A percentile compares a stretch with the other conserved stretches of the same genome.
These are phyloP conservation scores for Rubia occidens DNA, from an alignment of 305 asterid species.

Conservation along the genomic window DNA sequence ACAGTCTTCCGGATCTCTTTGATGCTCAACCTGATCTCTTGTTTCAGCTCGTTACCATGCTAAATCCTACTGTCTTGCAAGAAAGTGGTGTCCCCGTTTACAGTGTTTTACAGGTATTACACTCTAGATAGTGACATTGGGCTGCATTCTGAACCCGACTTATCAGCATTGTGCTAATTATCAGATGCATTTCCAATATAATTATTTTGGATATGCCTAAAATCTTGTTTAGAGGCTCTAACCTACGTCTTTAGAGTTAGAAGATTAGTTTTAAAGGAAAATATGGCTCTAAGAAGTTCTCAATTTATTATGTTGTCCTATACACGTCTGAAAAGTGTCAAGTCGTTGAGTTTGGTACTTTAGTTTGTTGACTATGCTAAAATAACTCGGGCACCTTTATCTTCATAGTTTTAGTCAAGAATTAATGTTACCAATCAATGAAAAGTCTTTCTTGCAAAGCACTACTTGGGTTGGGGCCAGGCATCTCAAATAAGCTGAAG, in stretches of 20 bases:
- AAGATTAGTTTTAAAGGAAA: neutral
- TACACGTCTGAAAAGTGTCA: neutral
- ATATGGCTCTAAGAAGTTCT: neutral
- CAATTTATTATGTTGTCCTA: too few relatives aligned
- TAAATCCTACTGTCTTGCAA: constrained; percentile 80
- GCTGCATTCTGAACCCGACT: neutral
- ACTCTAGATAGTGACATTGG: neutral
- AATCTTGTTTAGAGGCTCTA: neutral
- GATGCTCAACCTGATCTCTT: constrained; percentile 92
- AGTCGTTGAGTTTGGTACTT: neutral
- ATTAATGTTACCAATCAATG: neutral
- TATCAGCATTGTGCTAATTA: neutral
- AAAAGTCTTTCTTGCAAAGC: neutral
- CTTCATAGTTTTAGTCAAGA: neutral
- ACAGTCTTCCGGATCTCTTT: constrained; percentile 87
- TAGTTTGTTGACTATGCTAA: neutral
- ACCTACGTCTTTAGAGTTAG: constrained; percentile 3
- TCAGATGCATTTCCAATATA: neutral
- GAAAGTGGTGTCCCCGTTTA: constrained; percentile 89
- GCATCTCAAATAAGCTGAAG: constrained; percentile 2
- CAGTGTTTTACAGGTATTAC: constrained; percentile 72
- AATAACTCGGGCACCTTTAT: neutral
- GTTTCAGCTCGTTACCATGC: constrained; percentile 96
- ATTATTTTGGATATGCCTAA: neutral
- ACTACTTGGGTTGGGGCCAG: neutral